These are phyloP conservation scores for Pythium pyrilobum DNA, from an alignment of 352 stramenopile species.

Conservation along the genomic window DNA sequence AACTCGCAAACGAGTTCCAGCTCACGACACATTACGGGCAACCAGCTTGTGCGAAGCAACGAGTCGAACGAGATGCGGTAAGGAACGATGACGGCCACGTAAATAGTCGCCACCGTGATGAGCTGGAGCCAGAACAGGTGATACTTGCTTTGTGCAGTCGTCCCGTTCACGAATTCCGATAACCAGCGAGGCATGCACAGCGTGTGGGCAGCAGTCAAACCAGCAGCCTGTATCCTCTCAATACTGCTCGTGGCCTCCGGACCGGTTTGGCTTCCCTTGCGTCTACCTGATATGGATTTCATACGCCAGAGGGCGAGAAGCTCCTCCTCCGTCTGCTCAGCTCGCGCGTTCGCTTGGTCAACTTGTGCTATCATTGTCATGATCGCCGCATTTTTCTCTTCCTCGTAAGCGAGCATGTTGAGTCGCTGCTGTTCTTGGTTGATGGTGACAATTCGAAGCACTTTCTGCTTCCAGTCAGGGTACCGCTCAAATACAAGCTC, in stretches of 20 bases:
- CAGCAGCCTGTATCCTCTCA: neutral
- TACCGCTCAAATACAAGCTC: conserved; percentile 69
- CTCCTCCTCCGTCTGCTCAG: conserved; percentile 34
- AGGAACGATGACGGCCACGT: conserved; percentile 39
- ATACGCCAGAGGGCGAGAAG: conserved; percentile 29
- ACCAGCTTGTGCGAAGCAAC: conserved; percentile 19
- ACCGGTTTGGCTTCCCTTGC: conserved; percentile 11
- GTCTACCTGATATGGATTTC: conserved; percentile 11
- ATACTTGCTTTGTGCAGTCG: conserved; percentile 34
- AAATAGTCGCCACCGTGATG: conserved; percentile 29
- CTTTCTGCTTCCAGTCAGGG: conserved; percentile 65
- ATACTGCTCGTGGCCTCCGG: neutral
- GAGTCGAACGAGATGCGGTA: conserved; percentile 52
- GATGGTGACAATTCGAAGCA: conserved; percentile 54
- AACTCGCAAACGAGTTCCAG: conserved; percentile 44
- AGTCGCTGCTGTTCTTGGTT: conserved; percentile 49
- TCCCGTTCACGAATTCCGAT: conserved; percentile 20
- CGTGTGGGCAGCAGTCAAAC: neutral
- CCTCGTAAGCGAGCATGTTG: conserved; percentile 33
- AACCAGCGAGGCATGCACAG: neutral
- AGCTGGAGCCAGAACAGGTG: conserved; percentile 52
- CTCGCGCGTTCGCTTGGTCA: conserved; percentile 26
- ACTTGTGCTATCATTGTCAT: conserved; percentile 23
- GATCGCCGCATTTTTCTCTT: conserved; percentile 33
- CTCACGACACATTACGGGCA: conserved; percentile 23